Conservation (phyloP, 2,329 filamentous ascomycete species). For the Zelopaecilomyces penicillatus region DNA sequence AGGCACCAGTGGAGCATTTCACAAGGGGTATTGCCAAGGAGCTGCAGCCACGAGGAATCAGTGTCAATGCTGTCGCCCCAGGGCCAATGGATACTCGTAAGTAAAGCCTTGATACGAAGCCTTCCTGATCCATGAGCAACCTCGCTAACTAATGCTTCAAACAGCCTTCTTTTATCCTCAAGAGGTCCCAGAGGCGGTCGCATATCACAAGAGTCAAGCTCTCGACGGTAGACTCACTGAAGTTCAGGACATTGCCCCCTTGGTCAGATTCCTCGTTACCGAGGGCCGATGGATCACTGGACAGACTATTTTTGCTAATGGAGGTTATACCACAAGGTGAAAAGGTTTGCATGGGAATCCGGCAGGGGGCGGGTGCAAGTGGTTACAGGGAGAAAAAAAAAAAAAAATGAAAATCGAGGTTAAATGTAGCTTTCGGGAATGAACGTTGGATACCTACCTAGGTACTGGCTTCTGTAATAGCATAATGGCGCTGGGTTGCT, state of each 20-base stretch:
- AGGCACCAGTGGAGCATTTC: constrained; percentile 31
- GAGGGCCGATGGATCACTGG: constrained; percentile 38
- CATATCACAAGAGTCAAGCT: constrained; percentile 35
- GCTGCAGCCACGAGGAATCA: constrained; percentile 22
- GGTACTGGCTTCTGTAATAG: too few relatives aligned
- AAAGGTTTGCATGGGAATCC: too few relatives aligned
- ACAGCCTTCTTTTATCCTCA: constrained; percentile 37
- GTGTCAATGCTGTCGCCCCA: constrained; percentile 27
- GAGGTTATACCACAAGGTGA: constrained; percentile 36
- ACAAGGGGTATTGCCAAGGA: constrained; percentile 27
- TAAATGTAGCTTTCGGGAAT: too few relatives aligned
- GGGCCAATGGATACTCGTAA: constrained; percentile 34
- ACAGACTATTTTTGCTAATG: constrained; percentile 41
- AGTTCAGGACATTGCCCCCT: constrained; percentile 36
- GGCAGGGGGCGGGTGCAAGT: too few relatives aligned
- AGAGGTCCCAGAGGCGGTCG: constrained; percentile 33
- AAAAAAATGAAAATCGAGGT: too few relatives aligned
- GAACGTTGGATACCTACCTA: too few relatives aligned
- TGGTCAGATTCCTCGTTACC: constrained; percentile 34
- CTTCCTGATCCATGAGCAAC: constrained; percentile 1
- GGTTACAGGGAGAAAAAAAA: too few relatives aligned
- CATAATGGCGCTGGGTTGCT: too few relatives aligned
- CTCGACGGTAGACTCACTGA: constrained; percentile 33
- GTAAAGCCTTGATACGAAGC: constrained; percentile 4
- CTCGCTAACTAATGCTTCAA: not conserved